Percentiles rank a stretch among this genome's conserved stretches.
Evolutionary conservation across 352 stramenopile species (phyloP).

Genomic region (Pythium graminicola): DNA sequence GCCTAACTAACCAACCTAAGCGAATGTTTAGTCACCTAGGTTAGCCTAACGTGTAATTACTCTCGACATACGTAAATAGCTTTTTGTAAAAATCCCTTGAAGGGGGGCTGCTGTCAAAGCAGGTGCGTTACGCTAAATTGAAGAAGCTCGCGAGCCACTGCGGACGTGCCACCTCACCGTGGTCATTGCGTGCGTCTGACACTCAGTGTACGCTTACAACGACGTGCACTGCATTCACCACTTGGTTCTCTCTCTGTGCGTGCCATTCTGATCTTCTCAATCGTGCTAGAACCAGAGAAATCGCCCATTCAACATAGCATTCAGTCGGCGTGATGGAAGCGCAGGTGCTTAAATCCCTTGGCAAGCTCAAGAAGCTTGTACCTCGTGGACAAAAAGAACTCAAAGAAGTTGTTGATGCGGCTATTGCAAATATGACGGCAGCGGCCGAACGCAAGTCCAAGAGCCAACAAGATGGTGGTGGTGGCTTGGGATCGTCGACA

Average conservation of each 20-base stretch:
- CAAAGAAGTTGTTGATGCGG: conserved; percentile 57
- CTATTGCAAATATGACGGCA: conserved; percentile 37
- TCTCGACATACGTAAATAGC: neutral
- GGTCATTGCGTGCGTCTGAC: neutral
- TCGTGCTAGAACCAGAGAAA: neutral
- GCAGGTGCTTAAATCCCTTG: conserved; percentile 62
- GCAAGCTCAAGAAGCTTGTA: conserved; percentile 71
- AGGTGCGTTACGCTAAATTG: neutral
- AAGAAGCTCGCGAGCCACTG: neutral
- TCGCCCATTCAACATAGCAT: neutral
- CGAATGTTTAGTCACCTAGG: neutral
- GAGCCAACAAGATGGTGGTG: conserved; percentile 5
- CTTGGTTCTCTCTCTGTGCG: neutral
- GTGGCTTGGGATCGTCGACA: conserved; percentile 24
- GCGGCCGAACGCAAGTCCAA: conserved; percentile 29
- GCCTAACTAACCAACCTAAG: neutral
- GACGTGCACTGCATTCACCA: neutral
- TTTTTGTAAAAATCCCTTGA: conserved; percentile 11
- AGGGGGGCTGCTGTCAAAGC: neutral
- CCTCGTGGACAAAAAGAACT: conserved; percentile 69
- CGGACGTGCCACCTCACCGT: neutral
- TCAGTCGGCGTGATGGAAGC: conserved; percentile 53
- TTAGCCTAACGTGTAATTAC: neutral
- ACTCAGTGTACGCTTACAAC: neutral
- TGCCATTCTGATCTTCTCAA: neutral